Conservation (phyloP, 179 eudicot genomes). For the Nepenthes alata region DNA sequence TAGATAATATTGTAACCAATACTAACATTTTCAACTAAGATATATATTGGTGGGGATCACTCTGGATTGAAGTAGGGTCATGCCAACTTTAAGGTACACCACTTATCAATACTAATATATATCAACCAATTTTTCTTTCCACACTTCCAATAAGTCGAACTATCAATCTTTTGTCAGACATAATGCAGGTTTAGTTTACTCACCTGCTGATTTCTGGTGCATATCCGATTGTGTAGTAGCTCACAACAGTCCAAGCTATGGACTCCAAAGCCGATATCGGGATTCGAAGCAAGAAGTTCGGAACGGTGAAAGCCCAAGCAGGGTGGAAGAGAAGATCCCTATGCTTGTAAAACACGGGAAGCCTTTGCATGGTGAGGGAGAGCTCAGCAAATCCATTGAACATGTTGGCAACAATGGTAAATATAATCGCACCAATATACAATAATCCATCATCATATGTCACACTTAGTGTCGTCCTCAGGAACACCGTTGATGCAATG, state of each 20-base stretch:
- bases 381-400: conserved; percentile 85
- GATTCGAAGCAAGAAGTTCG: conserved; percentile 57
- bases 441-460: conserved; percentile 34
- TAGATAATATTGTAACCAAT: too few species aligned
- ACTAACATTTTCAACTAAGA: too few species aligned
- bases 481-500: conserved; percentile 59
- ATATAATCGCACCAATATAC: conserved; percentile 68
- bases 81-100: too few species aligned
- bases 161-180: too few species aligned
- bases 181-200: background rate
- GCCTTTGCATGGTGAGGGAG: conserved; percentile 50
- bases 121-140: too few species aligned
- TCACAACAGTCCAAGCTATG: conserved; percentile 48
- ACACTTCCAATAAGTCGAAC: too few species aligned
- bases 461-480: conserved; percentile 43
- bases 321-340: conserved; percentile 81
- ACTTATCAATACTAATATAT: too few species aligned
- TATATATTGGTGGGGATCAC: too few species aligned
- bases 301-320: conserved; percentile 74
- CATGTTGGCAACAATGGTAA: conserved; percentile 54
- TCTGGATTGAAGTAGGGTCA: too few species aligned
- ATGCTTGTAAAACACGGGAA: conserved; percentile 87
- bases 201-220: conserved; percentile 83
- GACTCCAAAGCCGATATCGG: conserved; percentile 72
- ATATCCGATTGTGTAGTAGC: conserved; percentile 78